These are phyloP conservation scores for Ophiosphaerella korrae DNA, from an alignment of 2,329 filamentous ascomycete genomes.

Conservation along the genomic window DNA sequence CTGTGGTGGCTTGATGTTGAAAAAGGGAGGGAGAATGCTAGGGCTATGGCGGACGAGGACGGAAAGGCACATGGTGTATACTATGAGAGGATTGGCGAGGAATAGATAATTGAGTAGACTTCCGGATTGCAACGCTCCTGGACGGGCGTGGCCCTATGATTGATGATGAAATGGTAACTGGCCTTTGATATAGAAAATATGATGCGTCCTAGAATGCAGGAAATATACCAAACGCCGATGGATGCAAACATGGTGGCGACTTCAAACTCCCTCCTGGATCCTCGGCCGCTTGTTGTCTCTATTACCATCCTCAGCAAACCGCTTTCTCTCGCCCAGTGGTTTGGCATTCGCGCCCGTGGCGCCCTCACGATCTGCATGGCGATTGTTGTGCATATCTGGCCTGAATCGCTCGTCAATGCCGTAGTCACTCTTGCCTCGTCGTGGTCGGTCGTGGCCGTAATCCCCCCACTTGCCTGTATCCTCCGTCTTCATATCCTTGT, in stretches of 20 bases:
- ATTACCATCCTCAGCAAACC: slow-evolving; percentile 45
- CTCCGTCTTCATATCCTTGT: slow-evolving; percentile 84
- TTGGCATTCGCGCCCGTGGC: slow-evolving; percentile 73
- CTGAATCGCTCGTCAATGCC: slow-evolving; percentile 70
- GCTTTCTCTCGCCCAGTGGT: slow-evolving; percentile 68
- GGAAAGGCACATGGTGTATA: slow-evolving; percentile 15
- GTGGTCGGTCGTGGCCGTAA: slow-evolving; percentile 57
- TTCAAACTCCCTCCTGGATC: slow-evolving; percentile 40
- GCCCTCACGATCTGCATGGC: slow-evolving; percentile 47
- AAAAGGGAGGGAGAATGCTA: slow-evolving; percentile 46
- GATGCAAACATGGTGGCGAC: slow-evolving; percentile 4
- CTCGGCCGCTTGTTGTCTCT: slow-evolving; percentile 53
- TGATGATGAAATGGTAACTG: background rate
- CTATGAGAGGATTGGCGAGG: slow-evolving; percentile 22
- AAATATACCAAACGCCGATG: slow-evolving; percentile 12
- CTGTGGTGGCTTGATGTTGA: slow-evolving; percentile 82
- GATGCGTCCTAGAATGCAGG: slow-evolving; percentile 10
- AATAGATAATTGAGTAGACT: slow-evolving; percentile 2
- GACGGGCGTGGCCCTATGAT: background rate
- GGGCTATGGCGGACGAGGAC: slow-evolving; percentile 26
- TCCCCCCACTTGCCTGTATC: slow-evolving; percentile 89
- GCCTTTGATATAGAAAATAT: slow-evolving; percentile 1
- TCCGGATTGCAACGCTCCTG: background rate
- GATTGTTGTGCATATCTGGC: slow-evolving; percentile 60
- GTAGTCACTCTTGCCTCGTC: slow-evolving; percentile 47